A percentile compares a stretch with the other conserved stretches of the same genome.
Conservation (phyloP, 768 basidiomycete species). For the Xerocomus brunneocitrinus region DNA sequence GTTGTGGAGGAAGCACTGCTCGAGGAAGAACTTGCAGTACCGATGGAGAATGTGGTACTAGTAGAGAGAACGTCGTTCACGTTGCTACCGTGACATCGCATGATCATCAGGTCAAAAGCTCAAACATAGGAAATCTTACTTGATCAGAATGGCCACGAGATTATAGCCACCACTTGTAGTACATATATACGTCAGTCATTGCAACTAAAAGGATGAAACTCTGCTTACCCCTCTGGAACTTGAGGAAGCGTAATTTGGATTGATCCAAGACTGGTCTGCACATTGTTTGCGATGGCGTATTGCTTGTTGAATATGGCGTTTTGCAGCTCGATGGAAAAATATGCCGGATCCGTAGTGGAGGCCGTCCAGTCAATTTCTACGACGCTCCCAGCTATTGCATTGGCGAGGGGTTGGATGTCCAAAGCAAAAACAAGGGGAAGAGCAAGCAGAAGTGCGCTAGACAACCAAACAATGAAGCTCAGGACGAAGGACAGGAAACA, state of each 20-base stretch:
- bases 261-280: slow-evolving; percentile 33
- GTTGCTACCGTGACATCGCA: slow-evolving; percentile 27
- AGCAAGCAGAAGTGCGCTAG: slow-evolving; percentile 42
- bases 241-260: slow-evolving; percentile 42
- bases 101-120: neutral
- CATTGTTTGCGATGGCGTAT: slow-evolving; percentile 54
- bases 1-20: slow-evolving; percentile 13
- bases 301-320: slow-evolving; percentile 49
- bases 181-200: neutral
- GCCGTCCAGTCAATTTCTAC: slow-evolving; percentile 48
- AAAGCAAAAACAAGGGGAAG: slow-evolving; percentile 45
- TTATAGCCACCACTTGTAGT: slow-evolving; percentile 43
- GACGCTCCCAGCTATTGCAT: slow-evolving; percentile 28
- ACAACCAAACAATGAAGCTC: neutral
- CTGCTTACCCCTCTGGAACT: slow-evolving; percentile 42
- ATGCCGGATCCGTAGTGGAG: slow-evolving; percentile 35
- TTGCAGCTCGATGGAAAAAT: slow-evolving; percentile 44
- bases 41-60: slow-evolving; percentile 42
- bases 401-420: slow-evolving; percentile 35
- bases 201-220: neutral
- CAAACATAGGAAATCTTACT: slow-evolving; percentile 22
- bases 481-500: rapidly evolving
- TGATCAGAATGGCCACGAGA: slow-evolving; percentile 41
- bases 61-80: slow-evolving; percentile 41
- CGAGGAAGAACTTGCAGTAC: slow-evolving; percentile 7